These are phyloP conservation scores for Tolypocladium capitatum DNA, from an alignment of 2,329 filamentous ascomycete genomes.

Conservation along the genomic window DNA sequence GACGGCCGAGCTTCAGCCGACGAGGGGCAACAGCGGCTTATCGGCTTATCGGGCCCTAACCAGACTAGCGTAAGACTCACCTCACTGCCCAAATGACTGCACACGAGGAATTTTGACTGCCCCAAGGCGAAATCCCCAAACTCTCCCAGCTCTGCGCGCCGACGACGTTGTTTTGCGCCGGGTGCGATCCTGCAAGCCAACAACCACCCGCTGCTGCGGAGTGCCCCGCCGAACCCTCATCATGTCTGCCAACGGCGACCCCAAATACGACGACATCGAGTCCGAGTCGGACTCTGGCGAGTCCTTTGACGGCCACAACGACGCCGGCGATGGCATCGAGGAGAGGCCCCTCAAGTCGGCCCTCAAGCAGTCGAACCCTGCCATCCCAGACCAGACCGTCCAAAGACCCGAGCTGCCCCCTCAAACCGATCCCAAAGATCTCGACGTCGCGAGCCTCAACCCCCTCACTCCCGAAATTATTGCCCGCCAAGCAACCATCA, in stretches of 20 bases:
- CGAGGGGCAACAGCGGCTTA: constrained; percentile 23
- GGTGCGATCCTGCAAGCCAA: neutral
- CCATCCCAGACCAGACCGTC: constrained; percentile 42
- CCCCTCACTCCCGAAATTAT: constrained; percentile 95
- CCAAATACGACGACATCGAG: constrained; percentile 59
- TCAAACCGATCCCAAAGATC: constrained; percentile 82
- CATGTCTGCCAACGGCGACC: constrained; percentile 46
- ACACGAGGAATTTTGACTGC: constrained; percentile 30
- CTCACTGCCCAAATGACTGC: constrained; percentile 18
- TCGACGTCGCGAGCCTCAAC: constrained; percentile 68
- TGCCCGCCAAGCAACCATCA: constrained; percentile 93
- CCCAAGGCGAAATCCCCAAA: constrained; percentile 19
- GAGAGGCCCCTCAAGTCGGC: constrained; percentile 69
- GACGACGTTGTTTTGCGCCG: constrained; percentile 4
- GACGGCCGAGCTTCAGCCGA: constrained; percentile 15
- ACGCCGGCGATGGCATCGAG: constrained; percentile 42
- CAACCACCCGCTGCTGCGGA: constrained; percentile 1
- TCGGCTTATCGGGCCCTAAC: constrained; percentile 22
- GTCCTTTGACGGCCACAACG: constrained; percentile 45
- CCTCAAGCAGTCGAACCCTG: constrained; percentile 59
- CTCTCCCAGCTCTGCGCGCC: constrained; percentile 7
- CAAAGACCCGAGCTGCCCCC: constrained; percentile 50
- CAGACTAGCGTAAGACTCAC: constrained; percentile 27
- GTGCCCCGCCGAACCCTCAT: constrained; percentile 17
- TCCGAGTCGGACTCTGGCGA: constrained; percentile 57